These are phyloP conservation scores for Giardia muris DNA, from an alignment of 208 protist genomes.

Conservation along the genomic window DNA sequence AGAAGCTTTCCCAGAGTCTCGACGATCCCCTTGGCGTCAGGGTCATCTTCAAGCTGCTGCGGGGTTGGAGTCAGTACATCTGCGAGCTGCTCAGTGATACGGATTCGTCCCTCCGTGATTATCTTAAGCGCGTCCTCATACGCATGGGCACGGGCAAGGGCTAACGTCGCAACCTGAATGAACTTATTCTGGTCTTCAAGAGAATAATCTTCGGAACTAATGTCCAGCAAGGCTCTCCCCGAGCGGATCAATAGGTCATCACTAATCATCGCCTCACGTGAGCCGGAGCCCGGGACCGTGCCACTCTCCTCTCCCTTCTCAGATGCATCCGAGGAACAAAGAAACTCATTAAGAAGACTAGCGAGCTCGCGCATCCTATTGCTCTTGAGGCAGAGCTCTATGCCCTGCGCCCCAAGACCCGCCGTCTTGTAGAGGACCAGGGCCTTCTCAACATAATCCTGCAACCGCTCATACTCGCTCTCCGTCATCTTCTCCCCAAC, in stretches of 20 bases:
- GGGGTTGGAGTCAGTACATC: constrained; percentile 24
- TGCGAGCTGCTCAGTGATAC: neutral
- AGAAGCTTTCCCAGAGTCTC: constrained; percentile 20
- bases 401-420: neutral
- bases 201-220: neutral
- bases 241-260: neutral
- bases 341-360: neutral
- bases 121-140: neutral
- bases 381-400: constrained; percentile 12
- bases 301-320: neutral
- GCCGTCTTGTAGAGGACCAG: neutral
- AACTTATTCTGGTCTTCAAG: constrained; percentile 15
- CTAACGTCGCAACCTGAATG: neutral
- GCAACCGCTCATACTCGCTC: neutral
- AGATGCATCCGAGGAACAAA: neutral
- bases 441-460: neutral
- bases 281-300: neutral
- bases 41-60: neutral
- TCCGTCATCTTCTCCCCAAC: neutral
- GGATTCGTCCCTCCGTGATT: neutral
- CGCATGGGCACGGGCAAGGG: neutral
- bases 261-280: neutral
- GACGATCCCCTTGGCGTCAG: neutral
- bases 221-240: neutral
- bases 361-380: neutral